These are phyloP conservation scores for Colletotrichum sansevieriae DNA, from an alignment of 2,329 filamentous ascomycete genomes.

Conservation along the genomic window DNA sequence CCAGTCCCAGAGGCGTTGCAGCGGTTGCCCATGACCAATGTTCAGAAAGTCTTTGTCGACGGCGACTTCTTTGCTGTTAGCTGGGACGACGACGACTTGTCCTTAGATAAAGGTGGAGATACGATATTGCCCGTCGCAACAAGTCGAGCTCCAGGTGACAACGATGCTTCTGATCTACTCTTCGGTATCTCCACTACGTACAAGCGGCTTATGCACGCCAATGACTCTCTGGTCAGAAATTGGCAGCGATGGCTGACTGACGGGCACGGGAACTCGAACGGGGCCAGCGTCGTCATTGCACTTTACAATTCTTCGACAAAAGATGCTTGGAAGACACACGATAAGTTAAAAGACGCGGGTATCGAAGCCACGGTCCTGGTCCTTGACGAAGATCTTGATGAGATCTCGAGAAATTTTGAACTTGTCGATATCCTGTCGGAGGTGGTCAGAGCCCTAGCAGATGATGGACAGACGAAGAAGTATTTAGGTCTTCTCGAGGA, in stretches of 20 bases:
- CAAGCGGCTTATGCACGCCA: slow-evolving; percentile 53
- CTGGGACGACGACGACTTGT: slow-evolving; percentile 21
- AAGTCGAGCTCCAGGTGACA: slow-evolving; percentile 48
- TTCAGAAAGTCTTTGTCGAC: slow-evolving; percentile 11
- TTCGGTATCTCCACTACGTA: slow-evolving; percentile 56
- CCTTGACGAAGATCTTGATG: slow-evolving; percentile 49
- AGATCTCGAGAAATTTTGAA: slow-evolving; percentile 54
- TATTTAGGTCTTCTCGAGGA: slow-evolving; percentile 62
- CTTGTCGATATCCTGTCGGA: slow-evolving; percentile 52
- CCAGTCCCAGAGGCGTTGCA: not conserved
- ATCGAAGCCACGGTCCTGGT: slow-evolving; percentile 48
- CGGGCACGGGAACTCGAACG: slow-evolving; percentile 55
- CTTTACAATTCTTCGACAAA: slow-evolving; percentile 54
- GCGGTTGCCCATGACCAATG: slow-evolving; percentile 20
- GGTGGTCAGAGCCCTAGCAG: slow-evolving; percentile 51
- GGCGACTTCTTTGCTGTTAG: slow-evolving; percentile 18
- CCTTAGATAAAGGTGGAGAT: not conserved
- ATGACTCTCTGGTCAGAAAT: slow-evolving; percentile 55
- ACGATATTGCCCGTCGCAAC: slow-evolving; percentile 49
- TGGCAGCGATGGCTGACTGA: slow-evolving; percentile 63
- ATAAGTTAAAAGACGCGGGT: slow-evolving; percentile 23
- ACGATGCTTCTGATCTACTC: slow-evolving; percentile 54
- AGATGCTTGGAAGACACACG: slow-evolving; percentile 50
- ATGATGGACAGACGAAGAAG: slow-evolving; percentile 53
- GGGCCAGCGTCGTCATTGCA: slow-evolving; percentile 57